These are phyloP conservation scores for Chrysosporium queenslandicum DNA, from an alignment of 2,329 filamentous ascomycete species.

Conservation along the genomic window DNA sequence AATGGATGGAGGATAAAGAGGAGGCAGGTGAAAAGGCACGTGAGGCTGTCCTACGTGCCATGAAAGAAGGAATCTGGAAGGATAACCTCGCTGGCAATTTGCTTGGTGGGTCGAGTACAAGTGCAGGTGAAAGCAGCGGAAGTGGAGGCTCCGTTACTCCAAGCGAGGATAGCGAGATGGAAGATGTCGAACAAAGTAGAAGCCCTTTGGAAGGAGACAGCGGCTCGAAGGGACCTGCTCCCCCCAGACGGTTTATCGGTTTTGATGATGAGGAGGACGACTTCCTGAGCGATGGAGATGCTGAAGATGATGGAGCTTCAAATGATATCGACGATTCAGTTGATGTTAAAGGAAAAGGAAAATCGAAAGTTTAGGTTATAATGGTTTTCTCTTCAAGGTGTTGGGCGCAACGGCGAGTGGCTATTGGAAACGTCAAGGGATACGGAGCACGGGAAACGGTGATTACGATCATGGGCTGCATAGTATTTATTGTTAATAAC, in stretches of 20 bases:
- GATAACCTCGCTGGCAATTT: constrained; percentile 35
- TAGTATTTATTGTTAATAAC: background rate
- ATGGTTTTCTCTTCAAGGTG: too few relatives aligned
- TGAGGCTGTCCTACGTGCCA: constrained; percentile 62
- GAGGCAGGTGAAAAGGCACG: constrained; percentile 75
- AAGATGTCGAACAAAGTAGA: constrained; percentile 23
- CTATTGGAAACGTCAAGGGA: too few relatives aligned
- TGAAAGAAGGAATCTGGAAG: constrained; percentile 50
- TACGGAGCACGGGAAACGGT: too few relatives aligned
- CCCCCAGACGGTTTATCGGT: constrained; percentile 34
- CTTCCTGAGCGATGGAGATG: constrained; percentile 38
- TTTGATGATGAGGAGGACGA: constrained; percentile 39
- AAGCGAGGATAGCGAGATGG: constrained; percentile 32
- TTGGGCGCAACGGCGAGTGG: too few relatives aligned
- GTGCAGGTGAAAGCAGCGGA: constrained; percentile 29
- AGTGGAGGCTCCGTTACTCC: constrained; percentile 23
- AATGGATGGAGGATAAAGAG: constrained; percentile 93
- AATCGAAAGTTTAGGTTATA: constrained; percentile 23
- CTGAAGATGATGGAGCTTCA: constrained; percentile 23
- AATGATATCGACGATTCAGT: constrained; percentile 12
- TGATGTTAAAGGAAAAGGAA: constrained; percentile 27
- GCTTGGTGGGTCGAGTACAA: constrained; percentile 29
- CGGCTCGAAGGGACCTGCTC: constrained; percentile 20
- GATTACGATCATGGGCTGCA: background rate
- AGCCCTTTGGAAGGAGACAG: constrained; percentile 23